These are phyloP conservation scores for Stellera chamaejasme DNA, from an alignment of 345 rosid species.

Conservation along the genomic window DNA sequence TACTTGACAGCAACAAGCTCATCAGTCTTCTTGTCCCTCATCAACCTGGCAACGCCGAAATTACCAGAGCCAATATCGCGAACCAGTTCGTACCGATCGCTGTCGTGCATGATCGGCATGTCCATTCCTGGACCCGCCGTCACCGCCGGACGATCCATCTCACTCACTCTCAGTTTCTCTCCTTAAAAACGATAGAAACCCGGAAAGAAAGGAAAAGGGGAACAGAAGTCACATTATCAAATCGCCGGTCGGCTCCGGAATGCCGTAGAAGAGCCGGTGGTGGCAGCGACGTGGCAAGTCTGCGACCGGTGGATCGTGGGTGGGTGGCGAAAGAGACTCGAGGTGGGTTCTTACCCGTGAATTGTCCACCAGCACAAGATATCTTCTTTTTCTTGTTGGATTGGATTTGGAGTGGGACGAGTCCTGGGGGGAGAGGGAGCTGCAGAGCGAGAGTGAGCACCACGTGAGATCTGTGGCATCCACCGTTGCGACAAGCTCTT, in stretches of 20 bases:
- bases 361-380: conserved; percentile 27
- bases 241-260: conserved; percentile 11
- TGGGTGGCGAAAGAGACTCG: conserved; percentile 27
- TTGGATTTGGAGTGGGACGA: background rate
- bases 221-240: conserved; percentile 17
- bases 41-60: conserved; percentile 71
- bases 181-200: background rate
- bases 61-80: conserved; percentile 74
- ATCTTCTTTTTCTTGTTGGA: conserved; percentile 4
- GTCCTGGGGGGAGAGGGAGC: background rate
- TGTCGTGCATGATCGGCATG: conserved; percentile 78
- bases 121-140: conserved; percentile 84
- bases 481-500: no score
- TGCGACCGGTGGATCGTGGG: conserved; percentile 15
- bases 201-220: background rate
- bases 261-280: conserved; percentile 13
- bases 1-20: conserved; percentile 86
- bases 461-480: conserved; percentile 15
- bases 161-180: background rate
- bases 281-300: conserved; percentile 20
- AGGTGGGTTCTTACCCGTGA: conserved; percentile 36
- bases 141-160: conserved; percentile 68
- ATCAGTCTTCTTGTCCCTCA: conserved; percentile 60
- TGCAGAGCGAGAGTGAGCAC: conserved; percentile 15
- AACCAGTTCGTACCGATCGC: conserved; percentile 72